phyloP scores from a whole-genome alignment of 805 yeast genomes.

The Lipomyces yamadae region DNA sequence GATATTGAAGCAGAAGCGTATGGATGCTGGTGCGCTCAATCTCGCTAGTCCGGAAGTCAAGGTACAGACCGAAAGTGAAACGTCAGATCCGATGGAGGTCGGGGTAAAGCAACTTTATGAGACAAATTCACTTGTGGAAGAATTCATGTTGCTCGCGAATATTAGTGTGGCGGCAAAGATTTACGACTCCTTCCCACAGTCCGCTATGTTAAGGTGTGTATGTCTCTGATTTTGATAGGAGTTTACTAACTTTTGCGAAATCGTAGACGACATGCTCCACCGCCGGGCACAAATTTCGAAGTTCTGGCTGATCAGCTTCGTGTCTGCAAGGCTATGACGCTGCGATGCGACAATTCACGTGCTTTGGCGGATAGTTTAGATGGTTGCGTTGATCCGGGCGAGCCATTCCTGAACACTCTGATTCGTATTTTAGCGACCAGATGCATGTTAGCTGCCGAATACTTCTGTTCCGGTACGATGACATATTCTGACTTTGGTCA shows the following conservation, averaged over 20 bases:
- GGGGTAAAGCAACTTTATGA: conserved; percentile 86
- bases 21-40: conserved; percentile 95
- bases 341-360: conserved; percentile 83
- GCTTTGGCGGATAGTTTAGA: conserved; percentile 94
- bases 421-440: conserved; percentile 96
- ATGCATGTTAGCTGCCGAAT: conserved; percentile 99
- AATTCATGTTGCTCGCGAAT: conserved; percentile 96
- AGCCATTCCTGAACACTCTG: conserved; percentile 90
- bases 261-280: conserved; percentile 93
- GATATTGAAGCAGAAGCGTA: conserved; percentile 78
- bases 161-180: conserved; percentile 94
- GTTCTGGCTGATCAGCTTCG: conserved; percentile 84
- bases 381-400: conserved; percentile 77
- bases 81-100: conserved; percentile 94
- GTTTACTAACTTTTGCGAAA: not conserved
- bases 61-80: conserved; percentile 95
- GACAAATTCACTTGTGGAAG: conserved; percentile 96
- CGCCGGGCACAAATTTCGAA: conserved; percentile 93
- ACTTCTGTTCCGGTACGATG: conserved; percentile 87
- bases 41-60: conserved; percentile 98
- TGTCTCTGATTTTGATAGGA: not conserved
- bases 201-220: conserved; percentile 73
- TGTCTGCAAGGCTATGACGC: conserved; percentile 72
- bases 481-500: conserved; percentile 92
- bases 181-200: conserved; percentile 91